Evolutionary conservation across 2,329 filamentous ascomycete species (phyloP), one percentile per base, ranked within the genome.

Genomic region (Colletotrichum filicis): DNA sequence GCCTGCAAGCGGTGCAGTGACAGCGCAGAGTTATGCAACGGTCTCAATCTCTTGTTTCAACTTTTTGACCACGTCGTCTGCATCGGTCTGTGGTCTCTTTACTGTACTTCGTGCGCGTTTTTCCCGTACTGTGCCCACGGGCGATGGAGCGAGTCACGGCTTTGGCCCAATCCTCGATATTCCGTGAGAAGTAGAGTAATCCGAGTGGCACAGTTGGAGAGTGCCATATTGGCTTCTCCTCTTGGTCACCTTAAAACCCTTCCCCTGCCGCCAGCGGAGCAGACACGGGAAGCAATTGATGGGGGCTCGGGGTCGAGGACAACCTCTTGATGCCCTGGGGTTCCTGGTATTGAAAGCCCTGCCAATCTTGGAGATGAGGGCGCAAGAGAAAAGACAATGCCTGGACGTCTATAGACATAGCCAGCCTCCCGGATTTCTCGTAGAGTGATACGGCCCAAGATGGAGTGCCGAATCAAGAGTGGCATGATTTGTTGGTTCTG

Each of bases 401-500:
- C 61, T 42, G 37, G 37, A 42, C 16, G 37, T 16, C 37, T 42
- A 6, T 42, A 42, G 42, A 49, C 49, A 56, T 26, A 5, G 42
- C 62, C 62, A 65, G 62, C 62, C 62, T 37, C 62, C 62, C 30
- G 62, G 24, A 65, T 65, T 65, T 65, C 22, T 56, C 49, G 24
- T 19, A 4, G n/a, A 53, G 28, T 7, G 11, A 12, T 63, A 11
- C 60, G 24, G 26, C 42, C 60, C 42, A 32, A 53, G 19, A 22
- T 32, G 28, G n/a, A 63, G 60, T 53, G 46, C 42, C 22, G 16
- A 30, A 37, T 37, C n/a, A 64, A 28, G 30, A 14, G 24, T 56
- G 62, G 61, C 61, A 64, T 55, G 61, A 26, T 32, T 32, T 60
- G 24, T 37, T 30, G 61, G 52, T 16, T 26, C 28, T 24, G 28